Evolutionary conservation across 148 eudicot species (phyloP).

Genomic region (Amaranthus hypochondriacus): DNA sequence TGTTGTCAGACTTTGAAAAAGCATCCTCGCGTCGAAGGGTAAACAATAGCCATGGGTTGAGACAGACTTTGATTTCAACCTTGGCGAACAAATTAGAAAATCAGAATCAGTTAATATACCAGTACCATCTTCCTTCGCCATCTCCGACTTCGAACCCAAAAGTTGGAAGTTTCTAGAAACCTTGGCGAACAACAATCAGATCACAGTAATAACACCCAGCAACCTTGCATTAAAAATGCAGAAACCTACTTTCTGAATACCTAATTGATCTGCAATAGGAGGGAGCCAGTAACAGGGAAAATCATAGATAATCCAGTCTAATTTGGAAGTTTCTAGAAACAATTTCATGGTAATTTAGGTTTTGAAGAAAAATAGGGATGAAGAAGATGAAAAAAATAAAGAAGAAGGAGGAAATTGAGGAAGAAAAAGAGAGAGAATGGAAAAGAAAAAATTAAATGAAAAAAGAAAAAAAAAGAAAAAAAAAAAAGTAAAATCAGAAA

Average conservation of each 20-base stretch:
- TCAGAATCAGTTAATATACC: neutral
- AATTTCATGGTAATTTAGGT: neutral
- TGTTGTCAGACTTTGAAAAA: neutral
- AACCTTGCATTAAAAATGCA: slow-evolving; percentile 14
- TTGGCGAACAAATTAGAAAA: slow-evolving; percentile 13
- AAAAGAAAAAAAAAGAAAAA: too few relatives aligned
- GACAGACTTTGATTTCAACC: neutral
- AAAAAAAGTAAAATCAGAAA: too few relatives aligned
- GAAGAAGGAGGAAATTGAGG: too few relatives aligned
- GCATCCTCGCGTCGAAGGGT: neutral
- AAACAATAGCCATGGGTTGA: neutral
- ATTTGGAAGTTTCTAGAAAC: slow-evolving; percentile 1
- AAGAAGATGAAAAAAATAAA: too few relatives aligned
- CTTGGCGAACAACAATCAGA: too few relatives aligned
- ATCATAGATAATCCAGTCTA: slow-evolving; percentile 40
- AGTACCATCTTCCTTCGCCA: neutral
- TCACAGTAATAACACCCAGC: too few relatives aligned
- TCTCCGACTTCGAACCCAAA: neutral
- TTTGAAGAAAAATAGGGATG: too few relatives aligned
- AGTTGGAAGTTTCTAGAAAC: too few relatives aligned
- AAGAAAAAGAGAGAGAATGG: too few relatives aligned
- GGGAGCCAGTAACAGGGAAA: slow-evolving; percentile 27
- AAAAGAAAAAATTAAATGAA: too few relatives aligned
- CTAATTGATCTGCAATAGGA: slow-evolving; percentile 17
- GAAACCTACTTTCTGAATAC: slow-evolving; percentile 20